These are phyloP conservation scores for Trypanosoma conorhini DNA, from an alignment of 208 protist genomes.

Conservation along the genomic window DNA sequence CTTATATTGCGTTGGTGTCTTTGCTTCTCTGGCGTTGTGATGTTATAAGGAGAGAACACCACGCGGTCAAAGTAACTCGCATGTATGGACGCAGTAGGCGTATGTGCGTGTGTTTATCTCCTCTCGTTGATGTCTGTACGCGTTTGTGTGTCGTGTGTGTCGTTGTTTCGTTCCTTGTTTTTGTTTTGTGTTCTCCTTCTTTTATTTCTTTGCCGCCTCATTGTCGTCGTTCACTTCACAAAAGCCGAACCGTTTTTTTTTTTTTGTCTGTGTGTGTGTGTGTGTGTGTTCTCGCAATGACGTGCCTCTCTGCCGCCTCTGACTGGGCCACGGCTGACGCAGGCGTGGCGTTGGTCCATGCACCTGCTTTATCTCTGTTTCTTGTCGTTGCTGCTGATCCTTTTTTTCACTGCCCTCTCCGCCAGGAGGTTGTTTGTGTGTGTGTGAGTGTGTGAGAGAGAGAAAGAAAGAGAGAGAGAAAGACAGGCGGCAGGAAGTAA, in stretches of 20 bases:
- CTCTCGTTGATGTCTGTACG: neutral
- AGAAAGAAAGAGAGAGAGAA: neutral
- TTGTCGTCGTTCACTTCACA: no score
- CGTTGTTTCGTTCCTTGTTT: constrained; percentile 21
- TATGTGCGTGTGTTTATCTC: neutral
- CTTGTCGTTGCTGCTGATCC: neutral
- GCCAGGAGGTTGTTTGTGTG: neutral
- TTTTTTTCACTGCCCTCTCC: neutral
- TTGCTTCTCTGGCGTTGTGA: no score
- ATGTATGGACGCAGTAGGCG: no score
- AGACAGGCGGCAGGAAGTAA: neutral
- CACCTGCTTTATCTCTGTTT: neutral
- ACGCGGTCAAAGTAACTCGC: no score
- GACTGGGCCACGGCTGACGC: no score
- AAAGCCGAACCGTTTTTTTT: neutral
- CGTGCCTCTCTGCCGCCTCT: neutral
- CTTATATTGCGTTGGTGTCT: no score
- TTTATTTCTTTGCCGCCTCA: neutral
- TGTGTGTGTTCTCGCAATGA: neutral
- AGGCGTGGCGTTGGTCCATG: no score
- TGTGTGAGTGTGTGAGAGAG: neutral
- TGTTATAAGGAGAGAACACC: no score
- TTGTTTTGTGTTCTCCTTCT: neutral
- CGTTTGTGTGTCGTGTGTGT: neutral
- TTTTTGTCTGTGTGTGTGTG: neutral